Conservation (phyloP, 208 protist genomes). For the Leishmania lainsoni region DNA sequence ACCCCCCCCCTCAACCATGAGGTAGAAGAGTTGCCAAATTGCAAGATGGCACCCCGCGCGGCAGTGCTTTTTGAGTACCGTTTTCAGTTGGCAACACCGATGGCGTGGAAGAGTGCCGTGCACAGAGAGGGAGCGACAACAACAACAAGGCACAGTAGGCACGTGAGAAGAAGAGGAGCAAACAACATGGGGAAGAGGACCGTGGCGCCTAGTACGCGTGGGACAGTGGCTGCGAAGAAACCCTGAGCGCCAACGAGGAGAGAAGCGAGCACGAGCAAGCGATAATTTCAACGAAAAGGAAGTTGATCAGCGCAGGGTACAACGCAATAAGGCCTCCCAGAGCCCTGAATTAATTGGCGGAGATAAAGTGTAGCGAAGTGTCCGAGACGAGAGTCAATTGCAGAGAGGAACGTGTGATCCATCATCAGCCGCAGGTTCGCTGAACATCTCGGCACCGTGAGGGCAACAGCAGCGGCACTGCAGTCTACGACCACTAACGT, state of each 20-base stretch:
- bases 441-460: not conserved
- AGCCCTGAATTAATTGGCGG: not conserved
- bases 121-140: not conserved
- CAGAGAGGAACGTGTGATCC: not conserved
- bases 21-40: not conserved
- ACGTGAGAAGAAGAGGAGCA: not conserved
- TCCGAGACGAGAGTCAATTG: not conserved
- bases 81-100: not conserved
- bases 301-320: not conserved
- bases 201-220: not conserved
- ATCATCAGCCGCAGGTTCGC: not conserved
- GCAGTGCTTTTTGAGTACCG: not conserved
- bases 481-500: not conserved
- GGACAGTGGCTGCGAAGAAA: not conserved
- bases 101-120: not conserved
- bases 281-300: not conserved
- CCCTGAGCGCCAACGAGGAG: too few relatives aligned
- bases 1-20: not conserved
- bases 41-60: not conserved
- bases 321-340: not conserved
- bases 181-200: conserved; percentile 1
- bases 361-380: not conserved
- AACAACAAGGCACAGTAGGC: conserved; percentile 1
- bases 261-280: not conserved
- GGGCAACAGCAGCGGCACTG: not conserved